phyloP scores from a whole-genome alignment of 371 early-diverging fungal species.

The Lichtheimia corymbifera region DNA sequence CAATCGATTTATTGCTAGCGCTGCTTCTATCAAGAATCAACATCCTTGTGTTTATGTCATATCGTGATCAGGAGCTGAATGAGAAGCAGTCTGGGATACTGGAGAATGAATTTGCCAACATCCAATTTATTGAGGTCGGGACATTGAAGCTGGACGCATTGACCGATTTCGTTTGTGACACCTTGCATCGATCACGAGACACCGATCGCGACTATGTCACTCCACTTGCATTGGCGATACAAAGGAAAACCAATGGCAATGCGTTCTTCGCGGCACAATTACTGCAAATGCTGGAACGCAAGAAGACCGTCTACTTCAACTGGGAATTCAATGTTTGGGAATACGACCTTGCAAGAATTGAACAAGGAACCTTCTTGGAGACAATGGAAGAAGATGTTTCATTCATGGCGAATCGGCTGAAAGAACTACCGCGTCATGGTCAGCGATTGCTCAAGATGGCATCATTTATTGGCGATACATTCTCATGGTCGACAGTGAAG shows the following conservation, averaged over 20 bases:
- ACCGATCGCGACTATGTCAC: slow-evolving; percentile 23
- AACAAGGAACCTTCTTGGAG: slow-evolving; percentile 18
- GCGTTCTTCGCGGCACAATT: slow-evolving; percentile 44
- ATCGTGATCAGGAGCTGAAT: slow-evolving; percentile 38
- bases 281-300: slow-evolving; percentile 37
- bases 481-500: slow-evolving; percentile 45
- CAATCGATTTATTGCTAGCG: slow-evolving; percentile 38
- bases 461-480: slow-evolving; percentile 46
- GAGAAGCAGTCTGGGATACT: slow-evolving; percentile 20
- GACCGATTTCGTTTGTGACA: slow-evolving; percentile 35
- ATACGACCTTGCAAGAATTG: slow-evolving; percentile 38
- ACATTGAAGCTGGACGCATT: slow-evolving; percentile 36
- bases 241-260: slow-evolving; percentile 41
- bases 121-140: slow-evolving; percentile 29
- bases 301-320: slow-evolving; percentile 45
- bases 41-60: slow-evolving; percentile 33
- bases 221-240: slow-evolving; percentile 36
- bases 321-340: slow-evolving; percentile 52
- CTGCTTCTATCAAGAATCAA: slow-evolving; percentile 32
- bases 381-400: slow-evolving; percentile 31
- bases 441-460: slow-evolving; percentile 44
- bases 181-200: slow-evolving; percentile 29
- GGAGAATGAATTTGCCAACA: slow-evolving; percentile 24
- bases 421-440: slow-evolving; percentile 37
- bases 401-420: slow-evolving; percentile 32